Conservation (phyloP, 1,284 basidiomycete species). For the Taiwanofungus camphoratus region DNA sequence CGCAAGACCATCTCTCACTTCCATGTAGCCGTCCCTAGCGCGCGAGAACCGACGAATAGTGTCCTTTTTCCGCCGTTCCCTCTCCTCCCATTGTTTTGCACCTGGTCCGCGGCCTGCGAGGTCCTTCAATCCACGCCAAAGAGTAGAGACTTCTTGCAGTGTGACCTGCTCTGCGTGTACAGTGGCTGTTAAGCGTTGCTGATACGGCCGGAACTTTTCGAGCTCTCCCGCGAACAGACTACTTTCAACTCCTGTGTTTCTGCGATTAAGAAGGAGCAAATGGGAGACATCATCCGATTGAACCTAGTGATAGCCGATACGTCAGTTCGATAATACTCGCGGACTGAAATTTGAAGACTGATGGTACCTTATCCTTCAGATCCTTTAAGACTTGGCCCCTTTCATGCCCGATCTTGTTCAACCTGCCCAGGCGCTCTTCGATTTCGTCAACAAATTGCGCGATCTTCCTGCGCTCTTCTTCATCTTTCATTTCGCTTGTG, state of each 20-base stretch:
- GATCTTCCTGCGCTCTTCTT: slow-evolving; percentile 65
- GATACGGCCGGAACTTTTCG: slow-evolving; percentile 93
- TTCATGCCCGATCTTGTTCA: slow-evolving; percentile 83
- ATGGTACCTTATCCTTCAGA: slow-evolving; percentile 81
- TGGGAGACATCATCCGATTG: slow-evolving; percentile 97
- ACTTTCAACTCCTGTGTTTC: slow-evolving; percentile 80
- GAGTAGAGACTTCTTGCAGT: slow-evolving; percentile 62
- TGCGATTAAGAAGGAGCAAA: slow-evolving; percentile 85
- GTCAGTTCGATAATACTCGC: neutral
- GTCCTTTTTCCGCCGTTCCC: slow-evolving; percentile 74
- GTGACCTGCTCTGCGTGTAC: slow-evolving; percentile 72
- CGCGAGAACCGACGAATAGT: slow-evolving; percentile 65
- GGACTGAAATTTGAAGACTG: slow-evolving; percentile 1
- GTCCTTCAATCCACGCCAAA: slow-evolving; percentile 72
- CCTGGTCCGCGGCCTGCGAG: slow-evolving; percentile 65
- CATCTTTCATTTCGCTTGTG: slow-evolving; percentile 55
- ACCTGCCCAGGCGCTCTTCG: slow-evolving; percentile 66
- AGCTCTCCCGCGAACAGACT: slow-evolving; percentile 89
- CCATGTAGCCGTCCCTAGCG: slow-evolving; percentile 80
- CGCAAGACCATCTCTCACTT: slow-evolving; percentile 81
- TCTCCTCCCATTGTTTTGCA: slow-evolving; percentile 74
- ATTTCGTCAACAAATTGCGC: slow-evolving; percentile 69
- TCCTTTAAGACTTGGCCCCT: slow-evolving; percentile 86
- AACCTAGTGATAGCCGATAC: slow-evolving; percentile 44
- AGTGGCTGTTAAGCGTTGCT: slow-evolving; percentile 73